Base-by-base conservation (phyloP, 768 basidiomycete genomes). In the Suillus sp. region DNA sequence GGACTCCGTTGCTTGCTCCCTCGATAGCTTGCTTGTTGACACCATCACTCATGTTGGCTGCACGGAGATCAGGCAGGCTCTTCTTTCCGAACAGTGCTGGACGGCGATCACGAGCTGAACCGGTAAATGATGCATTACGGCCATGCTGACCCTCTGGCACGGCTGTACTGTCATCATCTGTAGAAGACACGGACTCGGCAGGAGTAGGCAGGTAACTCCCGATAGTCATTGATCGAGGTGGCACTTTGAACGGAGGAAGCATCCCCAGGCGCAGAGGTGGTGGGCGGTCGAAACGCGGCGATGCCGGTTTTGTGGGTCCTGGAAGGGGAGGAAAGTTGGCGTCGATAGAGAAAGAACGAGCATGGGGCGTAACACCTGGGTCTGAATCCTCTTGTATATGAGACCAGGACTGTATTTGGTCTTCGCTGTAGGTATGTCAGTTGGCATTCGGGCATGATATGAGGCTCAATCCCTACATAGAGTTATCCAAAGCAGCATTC, bases 11-110 rank as follows among this genome's bases (percentile, higher is more conserved):
- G 38, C 38, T 57, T 2, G 70, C 65, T 38, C 71, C 63, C 34
- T 76, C 75, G 18, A 72, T 71, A 60, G 66, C 62, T 59, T 71
- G 71, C 66, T 72, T 71, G 35, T 45, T 61, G 51, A 63, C 60
- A 62, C 66, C 66, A 62, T 69, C 64, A 78, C 75, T 78, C 43
- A 82, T 70, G 53, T 80, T 83, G 35, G 81, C 78, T 18, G 77
- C 84, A 32, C 91, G 84, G 54, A 96, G 78, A 71, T 97, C 94
- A 8, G 95, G 95, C 62, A 96, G 80, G 62, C 93, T 95, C 76
- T 95, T 92, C 80, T 93, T 95, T 38, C 80, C 80, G 2, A 76
- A 69, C 35, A 88, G 71, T 14, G 76, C 78, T 54, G 72, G 70
- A 60, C 77, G 78, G 42, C 71, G 72, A 64, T 78, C 71, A 65